Evolutionary conservation across 2,329 filamentous ascomycete species (phyloP).

Genomic region (Microsporum ferrugineum): DNA sequence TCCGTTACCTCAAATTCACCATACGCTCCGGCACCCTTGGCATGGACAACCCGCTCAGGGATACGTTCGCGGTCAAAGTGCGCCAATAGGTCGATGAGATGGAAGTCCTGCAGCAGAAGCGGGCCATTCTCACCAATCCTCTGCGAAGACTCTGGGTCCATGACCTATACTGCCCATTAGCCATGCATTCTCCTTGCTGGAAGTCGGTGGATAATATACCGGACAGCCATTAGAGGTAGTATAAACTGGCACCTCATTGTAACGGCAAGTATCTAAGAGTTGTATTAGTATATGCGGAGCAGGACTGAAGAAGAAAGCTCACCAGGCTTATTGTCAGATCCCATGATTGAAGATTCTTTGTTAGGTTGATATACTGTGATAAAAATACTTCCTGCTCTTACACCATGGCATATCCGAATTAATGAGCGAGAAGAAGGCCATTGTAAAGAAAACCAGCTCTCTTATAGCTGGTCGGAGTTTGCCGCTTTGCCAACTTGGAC

Average conservation of each 20-base stretch:
- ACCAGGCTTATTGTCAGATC: slow-evolving; percentile 24
- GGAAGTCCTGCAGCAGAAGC: slow-evolving; percentile 53
- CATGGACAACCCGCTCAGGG: slow-evolving; percentile 6
- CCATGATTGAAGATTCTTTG: slow-evolving; percentile 21
- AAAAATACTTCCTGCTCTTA: neutral
- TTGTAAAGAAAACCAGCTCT: neutral
- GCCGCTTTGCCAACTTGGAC: neutral
- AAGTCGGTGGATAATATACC: slow-evolving; percentile 15
- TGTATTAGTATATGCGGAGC: slow-evolving; percentile 2
- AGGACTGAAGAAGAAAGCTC: neutral
- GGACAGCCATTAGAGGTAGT: slow-evolving; percentile 51
- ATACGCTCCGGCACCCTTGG: slow-evolving; percentile 3
- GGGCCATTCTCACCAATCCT: slow-evolving; percentile 47
- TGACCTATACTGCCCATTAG: slow-evolving; percentile 25
- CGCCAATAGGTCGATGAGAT: slow-evolving; percentile 50
- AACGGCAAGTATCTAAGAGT: slow-evolving; percentile 35
- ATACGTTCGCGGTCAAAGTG: slow-evolving; percentile 33
- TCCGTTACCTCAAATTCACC: slow-evolving; percentile 36
- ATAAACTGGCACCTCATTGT: slow-evolving; percentile 48
- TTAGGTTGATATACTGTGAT: neutral
- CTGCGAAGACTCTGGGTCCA: slow-evolving; percentile 43
- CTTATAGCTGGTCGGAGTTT: neutral
- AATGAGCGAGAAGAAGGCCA: neutral
- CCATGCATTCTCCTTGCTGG: neutral
- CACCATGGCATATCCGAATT: neutral